Base-by-base conservation (phyloP, 169 alveolate species). In the Eimeria brunetti region DNA sequence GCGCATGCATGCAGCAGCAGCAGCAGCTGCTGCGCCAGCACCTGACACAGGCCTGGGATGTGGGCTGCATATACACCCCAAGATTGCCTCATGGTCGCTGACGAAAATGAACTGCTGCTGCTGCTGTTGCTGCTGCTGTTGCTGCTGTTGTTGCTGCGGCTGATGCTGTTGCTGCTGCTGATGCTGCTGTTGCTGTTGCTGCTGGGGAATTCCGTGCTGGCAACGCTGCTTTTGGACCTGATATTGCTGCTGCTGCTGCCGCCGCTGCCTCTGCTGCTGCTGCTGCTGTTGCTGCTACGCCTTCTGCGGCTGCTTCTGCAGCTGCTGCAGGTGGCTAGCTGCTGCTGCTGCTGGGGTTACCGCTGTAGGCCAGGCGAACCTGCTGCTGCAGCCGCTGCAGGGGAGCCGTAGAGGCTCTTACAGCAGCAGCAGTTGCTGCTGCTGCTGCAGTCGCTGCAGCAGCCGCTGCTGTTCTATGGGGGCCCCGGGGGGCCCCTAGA, bases 1-100 rank as follows among this genome's bases (percentile, higher is more conserved):
- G 83, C 83, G 51, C 56, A 6, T 36, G 88, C 88, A 78, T 78
- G 88, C 67, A 78, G 64, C 88, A 78, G 88, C 67, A 78, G 64
- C 67, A 78, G 67, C 67, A 78, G 88, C 67, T 78, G 46, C 30
- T 78, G 62, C 22, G 64, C 88, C 67, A 41, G 20, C 36, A 78
- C 67, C 38, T 44, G 88, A 49, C 38, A 8, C 3, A 49, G 44
- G 64, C 88, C 88, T 5, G 88, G 88, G 38, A 78, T 78, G 88
- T 78, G 27, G 62, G 64, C 88, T n/a, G 88, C 44, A 27, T 49
- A 41, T 78, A 78, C 64, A 49, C 67, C 53, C 58, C 88, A 78
- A n/a, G 67, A 24, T 8, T 3, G 88, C 67, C 64, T 41, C 88
- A 78, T 78, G 60, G 11, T 7, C 36, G 36, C 58, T 38, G 12